Conservation (phyloP, 1,139 yeast species). For the Zygosaccharomyces sapae region DNA sequence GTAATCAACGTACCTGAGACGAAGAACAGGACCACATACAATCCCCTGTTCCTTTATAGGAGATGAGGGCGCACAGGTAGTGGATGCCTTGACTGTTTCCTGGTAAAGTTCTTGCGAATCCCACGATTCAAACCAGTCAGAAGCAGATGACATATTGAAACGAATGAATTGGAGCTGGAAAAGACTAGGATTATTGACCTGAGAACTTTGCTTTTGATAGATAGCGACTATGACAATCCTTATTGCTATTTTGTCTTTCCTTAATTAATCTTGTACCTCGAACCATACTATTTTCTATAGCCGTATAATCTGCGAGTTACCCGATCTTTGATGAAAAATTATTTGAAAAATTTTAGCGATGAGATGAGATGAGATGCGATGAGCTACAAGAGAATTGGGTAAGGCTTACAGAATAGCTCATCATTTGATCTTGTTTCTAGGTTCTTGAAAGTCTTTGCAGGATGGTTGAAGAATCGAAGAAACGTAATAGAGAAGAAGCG, state of each 20-base stretch:
- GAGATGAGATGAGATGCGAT: conserved; percentile 21
- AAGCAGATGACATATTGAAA: conserved; percentile 1
- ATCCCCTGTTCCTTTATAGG: conserved; percentile 25
- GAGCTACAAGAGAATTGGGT: conserved; percentile 1
- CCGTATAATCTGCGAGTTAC: conserved; percentile 3
- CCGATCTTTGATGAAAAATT: conserved; percentile 3
- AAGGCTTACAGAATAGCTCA: no score
- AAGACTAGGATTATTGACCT: no score
- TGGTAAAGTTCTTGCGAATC: conserved; percentile 23
- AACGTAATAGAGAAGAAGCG: conserved; percentile 11
- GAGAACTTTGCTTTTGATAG: no score
- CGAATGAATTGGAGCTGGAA: not conserved
- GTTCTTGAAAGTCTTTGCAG: conserved; percentile 2
- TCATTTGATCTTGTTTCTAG: not conserved
- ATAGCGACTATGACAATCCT: not conserved
- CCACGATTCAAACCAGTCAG: conserved; percentile 29
- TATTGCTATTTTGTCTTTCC: not conserved
- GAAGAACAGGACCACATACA: conserved; percentile 70
- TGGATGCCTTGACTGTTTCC: conserved; percentile 21
- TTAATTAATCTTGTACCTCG: not conserved
- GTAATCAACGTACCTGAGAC: conserved; percentile 57
- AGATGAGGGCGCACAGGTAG: conserved; percentile 22
- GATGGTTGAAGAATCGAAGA: conserved; percentile 8
- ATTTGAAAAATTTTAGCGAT: conserved; percentile 5
- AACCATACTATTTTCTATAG: not conserved